Percentiles rank a stretch among this genome's conserved stretches.
Evolutionary conservation across 306 rosid genomes (phyloP).

Genomic region (Corylus heterophylla): DNA sequence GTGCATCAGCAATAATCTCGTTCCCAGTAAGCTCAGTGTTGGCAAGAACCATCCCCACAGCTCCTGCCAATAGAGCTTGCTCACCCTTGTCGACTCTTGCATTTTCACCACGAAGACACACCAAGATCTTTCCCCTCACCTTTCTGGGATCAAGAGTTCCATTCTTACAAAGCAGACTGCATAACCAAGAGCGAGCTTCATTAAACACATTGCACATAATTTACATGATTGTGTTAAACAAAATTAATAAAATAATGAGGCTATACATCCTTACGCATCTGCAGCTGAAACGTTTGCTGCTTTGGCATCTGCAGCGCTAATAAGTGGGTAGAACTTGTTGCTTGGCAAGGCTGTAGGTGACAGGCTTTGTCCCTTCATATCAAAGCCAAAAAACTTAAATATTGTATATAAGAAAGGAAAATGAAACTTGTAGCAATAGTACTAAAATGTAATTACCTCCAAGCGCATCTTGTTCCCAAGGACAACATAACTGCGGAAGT

Average conservation of each 20-base stretch:
- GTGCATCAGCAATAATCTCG: constrained; percentile 86
- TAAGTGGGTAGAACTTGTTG: constrained; percentile 49
- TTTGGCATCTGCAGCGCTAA: constrained; percentile 60
- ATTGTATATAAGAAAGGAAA: neutral
- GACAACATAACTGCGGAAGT: constrained; percentile 58
- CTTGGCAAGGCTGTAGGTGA: constrained; percentile 43
- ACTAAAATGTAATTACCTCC: constrained; percentile 40
- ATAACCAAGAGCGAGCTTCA: constrained; percentile 8
- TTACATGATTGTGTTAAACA: neutral
- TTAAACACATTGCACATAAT: neutral
- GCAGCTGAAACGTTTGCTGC: constrained; percentile 46
- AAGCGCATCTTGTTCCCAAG: constrained; percentile 51
- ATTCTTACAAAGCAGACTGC: constrained; percentile 74
- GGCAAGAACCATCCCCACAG: constrained; percentile 86
- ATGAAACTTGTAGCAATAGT: neutral
- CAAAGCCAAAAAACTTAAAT: constrained; percentile 7
- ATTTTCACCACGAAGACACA: constrained; percentile 78
- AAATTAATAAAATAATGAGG: neutral
- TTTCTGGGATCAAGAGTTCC: constrained; percentile 74
- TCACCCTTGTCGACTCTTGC: constrained; percentile 90
- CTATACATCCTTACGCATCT: constrained; percentile 64
- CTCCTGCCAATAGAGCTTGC: constrained; percentile 76
- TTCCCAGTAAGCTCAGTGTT: constrained; percentile 56
- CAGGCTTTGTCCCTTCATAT: constrained; percentile 75
- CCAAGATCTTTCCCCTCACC: constrained; percentile 79